Percentiles rank a stretch among this genome's conserved stretches.
These are phyloP conservation scores for Fusarium azukiicola DNA, from an alignment of 2,329 filamentous ascomycete genomes.

Conservation along the genomic window DNA sequence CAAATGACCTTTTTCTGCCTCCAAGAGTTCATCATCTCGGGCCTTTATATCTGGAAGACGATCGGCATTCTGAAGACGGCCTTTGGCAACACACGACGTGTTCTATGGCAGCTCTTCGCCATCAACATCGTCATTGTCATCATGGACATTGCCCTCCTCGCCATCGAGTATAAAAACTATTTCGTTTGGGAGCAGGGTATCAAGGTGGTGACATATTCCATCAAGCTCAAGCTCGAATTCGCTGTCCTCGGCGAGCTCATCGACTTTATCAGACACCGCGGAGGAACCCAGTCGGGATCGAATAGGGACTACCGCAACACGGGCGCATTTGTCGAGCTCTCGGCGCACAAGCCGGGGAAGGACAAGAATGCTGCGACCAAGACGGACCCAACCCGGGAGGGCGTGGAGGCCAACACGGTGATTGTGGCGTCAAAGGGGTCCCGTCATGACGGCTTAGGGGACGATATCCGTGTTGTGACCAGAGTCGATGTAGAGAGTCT, in stretches of 20 bases:
- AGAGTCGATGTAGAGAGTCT: conserved; percentile 43
- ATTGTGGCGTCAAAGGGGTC: conserved; percentile 17
- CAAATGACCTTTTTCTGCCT: conserved; percentile 34
- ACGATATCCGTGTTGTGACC: conserved; percentile 39
- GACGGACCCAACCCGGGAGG: background rate
- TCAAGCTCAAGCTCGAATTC: conserved; percentile 64
- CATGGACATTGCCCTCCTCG: conserved; percentile 64
- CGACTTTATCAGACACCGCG: conserved; percentile 56
- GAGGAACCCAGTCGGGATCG: conserved; percentile 1
- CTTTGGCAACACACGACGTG: conserved; percentile 31
- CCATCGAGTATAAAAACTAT: conserved; percentile 56
- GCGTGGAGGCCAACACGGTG: background rate
- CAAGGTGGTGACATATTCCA: conserved; percentile 60
- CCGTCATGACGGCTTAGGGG: background rate
- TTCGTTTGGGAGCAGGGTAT: conserved; percentile 60
- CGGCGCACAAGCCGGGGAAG: conserved; percentile 9
- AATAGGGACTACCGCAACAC: conserved; percentile 11
- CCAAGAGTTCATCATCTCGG: conserved; percentile 19
- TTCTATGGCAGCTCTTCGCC: conserved; percentile 46
- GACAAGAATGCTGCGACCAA: background rate
- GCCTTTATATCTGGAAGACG: conserved; percentile 41
- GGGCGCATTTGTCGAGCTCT: conserved; percentile 27
- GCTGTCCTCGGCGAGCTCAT: conserved; percentile 61
- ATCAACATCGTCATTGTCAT: conserved; percentile 68
- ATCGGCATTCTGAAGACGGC: conserved; percentile 40